phyloP scores from a whole-genome alignment of 768 basidiomycete species.

The Mycena filopes region DNA sequence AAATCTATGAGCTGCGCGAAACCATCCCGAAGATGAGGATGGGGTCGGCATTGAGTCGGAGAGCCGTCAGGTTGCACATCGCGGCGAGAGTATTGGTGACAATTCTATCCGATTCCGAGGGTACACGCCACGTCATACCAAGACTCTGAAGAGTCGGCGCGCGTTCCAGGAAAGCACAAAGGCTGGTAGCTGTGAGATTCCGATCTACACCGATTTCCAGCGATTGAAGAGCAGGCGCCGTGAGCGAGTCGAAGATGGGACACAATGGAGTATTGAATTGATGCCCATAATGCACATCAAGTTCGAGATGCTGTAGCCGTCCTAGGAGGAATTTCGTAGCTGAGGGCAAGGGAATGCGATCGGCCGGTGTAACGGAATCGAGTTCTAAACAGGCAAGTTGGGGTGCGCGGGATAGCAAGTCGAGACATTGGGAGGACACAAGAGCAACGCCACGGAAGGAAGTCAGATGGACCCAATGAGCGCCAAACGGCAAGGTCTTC shows the following conservation, averaged over 20 bases:
- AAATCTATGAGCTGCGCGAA: conserved; percentile 1
- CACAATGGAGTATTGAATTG: too few relatives aligned
- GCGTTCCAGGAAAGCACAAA: background rate
- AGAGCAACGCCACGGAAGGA: background rate
- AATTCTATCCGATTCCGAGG: too few relatives aligned
- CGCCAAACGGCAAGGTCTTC: background rate
- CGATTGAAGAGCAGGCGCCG: background rate
- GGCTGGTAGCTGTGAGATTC: background rate
- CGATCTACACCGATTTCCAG: background rate
- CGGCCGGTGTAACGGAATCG: background rate
- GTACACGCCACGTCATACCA: too few relatives aligned
- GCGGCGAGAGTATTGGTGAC: background rate
- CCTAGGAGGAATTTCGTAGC: background rate
- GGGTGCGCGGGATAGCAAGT: background rate
- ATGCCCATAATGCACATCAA: background rate
- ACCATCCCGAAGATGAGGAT: background rate
- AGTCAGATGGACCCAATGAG: background rate
- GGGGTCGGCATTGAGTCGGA: background rate
- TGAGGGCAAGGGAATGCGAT: too few relatives aligned
- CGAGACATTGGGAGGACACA: background rate
- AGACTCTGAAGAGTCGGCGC: background rate
- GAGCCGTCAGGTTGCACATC: background rate
- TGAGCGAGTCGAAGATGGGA: conserved; percentile 3
- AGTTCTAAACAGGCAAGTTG: background rate
- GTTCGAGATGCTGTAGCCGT: background rate